These are phyloP conservation scores for Xylaria sp. DNA, from an alignment of 2,329 filamentous ascomycete genomes.

Conservation along the genomic window DNA sequence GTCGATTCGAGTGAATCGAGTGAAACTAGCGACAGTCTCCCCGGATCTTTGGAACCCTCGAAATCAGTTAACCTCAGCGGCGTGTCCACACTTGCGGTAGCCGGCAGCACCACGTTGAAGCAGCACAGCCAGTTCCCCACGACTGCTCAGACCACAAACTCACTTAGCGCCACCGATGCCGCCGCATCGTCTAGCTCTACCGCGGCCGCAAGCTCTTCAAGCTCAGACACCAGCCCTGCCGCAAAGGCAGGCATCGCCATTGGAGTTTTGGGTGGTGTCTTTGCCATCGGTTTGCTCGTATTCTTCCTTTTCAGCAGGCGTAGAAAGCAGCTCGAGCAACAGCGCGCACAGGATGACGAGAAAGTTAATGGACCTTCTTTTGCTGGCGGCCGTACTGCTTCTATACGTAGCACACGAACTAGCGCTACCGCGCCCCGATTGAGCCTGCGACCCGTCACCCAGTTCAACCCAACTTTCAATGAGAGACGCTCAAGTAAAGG, in stretches of 20 bases:
- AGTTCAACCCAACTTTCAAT: constrained; percentile 78
- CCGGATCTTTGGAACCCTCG: constrained; percentile 31
- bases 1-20: constrained; percentile 9
- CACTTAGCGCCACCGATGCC: constrained; percentile 34
- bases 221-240: constrained; percentile 48
- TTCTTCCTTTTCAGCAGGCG: constrained; percentile 77
- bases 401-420: constrained; percentile 55
- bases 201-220: constrained; percentile 42
- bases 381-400: constrained; percentile 51
- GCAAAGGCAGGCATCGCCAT: constrained; percentile 85
- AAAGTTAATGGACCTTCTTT: constrained; percentile 64
- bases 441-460: constrained; percentile 84
- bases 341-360: constrained; percentile 69
- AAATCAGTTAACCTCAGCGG: constrained; percentile 29
- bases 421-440: constrained; percentile 77
- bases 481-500: constrained; percentile 64
- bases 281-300: constrained; percentile 72
- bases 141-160: constrained; percentile 31
- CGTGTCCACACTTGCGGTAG: constrained; percentile 32
- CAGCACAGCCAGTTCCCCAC: constrained; percentile 40
- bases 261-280: constrained; percentile 78
- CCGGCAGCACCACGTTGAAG: constrained; percentile 18
- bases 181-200: constrained; percentile 42
- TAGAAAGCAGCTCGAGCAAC: constrained; percentile 72
- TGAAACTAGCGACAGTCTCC: constrained; percentile 25